Evolutionary conservation across 306 rosid species (phyloP).

Genomic region (Canavalia gladiata): DNA sequence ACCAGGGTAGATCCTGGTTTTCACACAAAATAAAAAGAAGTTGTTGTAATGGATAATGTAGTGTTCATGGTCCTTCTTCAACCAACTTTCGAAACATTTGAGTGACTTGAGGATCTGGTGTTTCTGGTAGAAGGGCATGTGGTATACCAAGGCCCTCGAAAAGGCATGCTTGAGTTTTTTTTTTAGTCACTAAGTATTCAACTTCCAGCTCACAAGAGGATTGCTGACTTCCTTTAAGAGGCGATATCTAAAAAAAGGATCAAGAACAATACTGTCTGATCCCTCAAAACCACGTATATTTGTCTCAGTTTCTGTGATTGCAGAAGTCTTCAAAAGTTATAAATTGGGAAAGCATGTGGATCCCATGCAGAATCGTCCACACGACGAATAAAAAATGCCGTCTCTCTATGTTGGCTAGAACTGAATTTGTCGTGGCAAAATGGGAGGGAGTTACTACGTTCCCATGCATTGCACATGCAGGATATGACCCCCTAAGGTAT

Average conservation of each 20-base stretch:
- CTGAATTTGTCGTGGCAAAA: constrained; percentile 65
- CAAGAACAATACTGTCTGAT: constrained; percentile 91
- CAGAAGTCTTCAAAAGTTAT: constrained; percentile 71
- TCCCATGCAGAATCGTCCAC: constrained; percentile 55
- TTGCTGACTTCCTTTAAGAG: constrained; percentile 96
- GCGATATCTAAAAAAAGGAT: constrained; percentile 81
- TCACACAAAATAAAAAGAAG: no score
- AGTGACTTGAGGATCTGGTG: constrained; percentile 82
- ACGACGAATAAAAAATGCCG: constrained; percentile 63
- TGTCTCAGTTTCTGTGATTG: constrained; percentile 72
- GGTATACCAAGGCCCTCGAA: constrained; percentile 85
- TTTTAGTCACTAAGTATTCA: constrained; percentile 75
- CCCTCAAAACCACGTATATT: constrained; percentile 69
- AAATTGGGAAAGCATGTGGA: constrained; percentile 65
- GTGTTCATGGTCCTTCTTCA: constrained; percentile 94
- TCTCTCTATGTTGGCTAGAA: constrained; percentile 70
- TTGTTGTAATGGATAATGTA: constrained; percentile 69
- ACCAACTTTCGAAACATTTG: constrained; percentile 95
- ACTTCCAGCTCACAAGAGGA: constrained; percentile 84
- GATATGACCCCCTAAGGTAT: no score
- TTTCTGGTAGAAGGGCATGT: constrained; percentile 79
- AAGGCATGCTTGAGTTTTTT: constrained; percentile 71
- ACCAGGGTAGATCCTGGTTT: no score
- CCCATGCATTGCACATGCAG: no score
- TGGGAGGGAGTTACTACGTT: constrained; percentile 41